Evolutionary conservation across 257 asterid species (phyloP).

Genomic region (Solanum dulcamara): DNA sequence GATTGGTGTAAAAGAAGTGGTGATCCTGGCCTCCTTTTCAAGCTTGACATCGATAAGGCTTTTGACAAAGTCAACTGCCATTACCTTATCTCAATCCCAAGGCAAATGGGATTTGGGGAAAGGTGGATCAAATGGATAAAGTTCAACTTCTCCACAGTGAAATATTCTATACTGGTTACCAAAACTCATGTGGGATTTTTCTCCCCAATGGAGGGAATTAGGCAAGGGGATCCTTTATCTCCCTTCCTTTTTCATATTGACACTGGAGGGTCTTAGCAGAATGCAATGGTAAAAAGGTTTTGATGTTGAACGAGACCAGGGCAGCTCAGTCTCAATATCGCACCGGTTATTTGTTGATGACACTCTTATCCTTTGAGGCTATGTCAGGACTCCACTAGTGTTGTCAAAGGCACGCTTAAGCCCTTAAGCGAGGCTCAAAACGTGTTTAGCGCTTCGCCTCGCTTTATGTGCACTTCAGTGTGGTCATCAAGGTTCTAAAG

Average conservation of each 20-base stretch:
- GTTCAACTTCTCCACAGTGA: neutral
- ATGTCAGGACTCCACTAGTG: neutral
- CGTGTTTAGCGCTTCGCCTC: too few relatives aligned
- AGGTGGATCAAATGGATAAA: neutral
- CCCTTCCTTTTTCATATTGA: neutral
- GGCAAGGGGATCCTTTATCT: neutral
- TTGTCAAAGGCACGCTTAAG: too few relatives aligned
- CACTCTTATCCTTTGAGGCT: neutral
- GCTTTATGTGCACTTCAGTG: too few relatives aligned
- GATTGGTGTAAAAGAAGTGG: neutral
- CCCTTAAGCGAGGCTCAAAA: too few relatives aligned
- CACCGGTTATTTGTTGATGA: neutral
- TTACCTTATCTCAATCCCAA: neutral
- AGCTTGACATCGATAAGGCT: neutral
- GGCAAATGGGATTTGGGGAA: neutral
- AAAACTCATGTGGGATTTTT: neutral
- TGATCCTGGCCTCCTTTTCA: neutral
- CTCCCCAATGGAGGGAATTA: neutral
- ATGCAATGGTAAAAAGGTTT: neutral
- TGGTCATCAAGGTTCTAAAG: too few relatives aligned
- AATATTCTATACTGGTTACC: neutral
- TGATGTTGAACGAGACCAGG: neutral
- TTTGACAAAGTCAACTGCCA: neutral
- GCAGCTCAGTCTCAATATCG: neutral
- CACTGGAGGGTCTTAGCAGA: neutral